Evolutionary conservation across 2,329 filamentous ascomycete species (phyloP).

Genomic region (Pseudofabraea citricarpa): DNA sequence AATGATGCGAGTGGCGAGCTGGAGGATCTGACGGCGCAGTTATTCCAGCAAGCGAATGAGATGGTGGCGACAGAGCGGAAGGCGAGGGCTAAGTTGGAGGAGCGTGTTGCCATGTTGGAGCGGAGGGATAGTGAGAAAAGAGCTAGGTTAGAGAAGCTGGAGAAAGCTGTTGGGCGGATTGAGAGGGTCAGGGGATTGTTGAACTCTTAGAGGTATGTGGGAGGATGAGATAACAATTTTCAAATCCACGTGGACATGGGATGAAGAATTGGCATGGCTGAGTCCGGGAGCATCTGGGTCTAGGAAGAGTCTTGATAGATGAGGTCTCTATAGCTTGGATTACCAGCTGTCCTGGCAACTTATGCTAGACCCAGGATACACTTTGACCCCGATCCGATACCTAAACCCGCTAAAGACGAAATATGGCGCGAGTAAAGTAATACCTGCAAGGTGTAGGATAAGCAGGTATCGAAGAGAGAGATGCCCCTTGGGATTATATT

Average conservation of each 20-base stretch:
- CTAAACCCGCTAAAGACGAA: too few species aligned
- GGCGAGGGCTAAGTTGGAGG: conserved; percentile 66
- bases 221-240: too few species aligned
- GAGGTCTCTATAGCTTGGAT: too few species aligned
- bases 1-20: conserved; percentile 66
- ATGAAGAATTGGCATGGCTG: background rate
- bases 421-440: too few species aligned
- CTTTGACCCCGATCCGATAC: too few species aligned
- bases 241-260: background rate
- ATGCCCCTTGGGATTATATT: too few species aligned
- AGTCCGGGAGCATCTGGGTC: too few species aligned
- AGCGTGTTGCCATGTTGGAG: conserved; percentile 64
- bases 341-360: too few species aligned
- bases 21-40: conserved; percentile 68
- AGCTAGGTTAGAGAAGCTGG: conserved; percentile 62
- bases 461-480: too few species aligned
- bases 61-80: conserved; percentile 78
- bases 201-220: background rate
- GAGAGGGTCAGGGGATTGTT: conserved; percentile 64
- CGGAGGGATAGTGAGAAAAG: conserved; percentile 65
- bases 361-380: too few species aligned
- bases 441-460: too few species aligned
- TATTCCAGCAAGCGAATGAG: conserved; percentile 82
- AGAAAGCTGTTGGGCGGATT: conserved; percentile 66
- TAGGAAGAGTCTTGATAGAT: too few species aligned